Conservation (phyloP, 768 basidiomycete species). For the Boletus insuetus region DNA sequence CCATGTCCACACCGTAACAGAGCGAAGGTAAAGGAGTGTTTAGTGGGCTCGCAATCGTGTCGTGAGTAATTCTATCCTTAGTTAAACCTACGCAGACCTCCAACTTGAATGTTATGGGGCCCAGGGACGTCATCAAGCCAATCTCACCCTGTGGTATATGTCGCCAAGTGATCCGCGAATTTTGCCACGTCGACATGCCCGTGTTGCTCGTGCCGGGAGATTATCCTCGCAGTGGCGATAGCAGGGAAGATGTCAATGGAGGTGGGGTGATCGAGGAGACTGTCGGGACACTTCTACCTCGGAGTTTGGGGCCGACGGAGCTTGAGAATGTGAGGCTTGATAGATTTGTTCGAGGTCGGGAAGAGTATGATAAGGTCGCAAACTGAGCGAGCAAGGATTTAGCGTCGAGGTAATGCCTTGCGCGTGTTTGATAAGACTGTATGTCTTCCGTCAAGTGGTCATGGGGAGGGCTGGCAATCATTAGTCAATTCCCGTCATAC, state of each 20-base stretch:
- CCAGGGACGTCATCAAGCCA: conserved; percentile 66
- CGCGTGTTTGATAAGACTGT: too few species aligned
- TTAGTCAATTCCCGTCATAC: too few species aligned
- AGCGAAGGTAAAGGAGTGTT: conserved; percentile 75
- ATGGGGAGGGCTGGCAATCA: too few species aligned
- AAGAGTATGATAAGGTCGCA: not conserved
- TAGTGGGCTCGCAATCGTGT: conserved; percentile 70
- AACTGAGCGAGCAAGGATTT: too few species aligned
- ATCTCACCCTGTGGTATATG: conserved; percentile 93
- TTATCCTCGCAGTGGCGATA: not conserved
- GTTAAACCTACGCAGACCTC: not conserved
- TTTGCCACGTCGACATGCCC: conserved; percentile 73
- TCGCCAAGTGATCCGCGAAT: conserved; percentile 86
- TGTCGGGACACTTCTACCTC: not conserved
- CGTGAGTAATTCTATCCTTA: conserved; percentile 44
- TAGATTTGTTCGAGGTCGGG: not conserved
- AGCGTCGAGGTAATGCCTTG: too few species aligned
- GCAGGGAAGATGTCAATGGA: not conserved
- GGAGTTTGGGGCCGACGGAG: not conserved
- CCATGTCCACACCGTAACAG: conserved; percentile 35
- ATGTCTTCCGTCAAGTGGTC: too few species aligned
- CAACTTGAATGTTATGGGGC: not conserved
- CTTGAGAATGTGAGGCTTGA: not conserved
- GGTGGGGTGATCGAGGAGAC: not conserved
- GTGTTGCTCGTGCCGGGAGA: conserved; percentile 67